A percentile compares a stretch with the other conserved stretches of the same genome.
These are phyloP conservation scores for Durusdinium trenchii DNA, from an alignment of 73 alveolate genomes.

Conservation along the genomic window DNA sequence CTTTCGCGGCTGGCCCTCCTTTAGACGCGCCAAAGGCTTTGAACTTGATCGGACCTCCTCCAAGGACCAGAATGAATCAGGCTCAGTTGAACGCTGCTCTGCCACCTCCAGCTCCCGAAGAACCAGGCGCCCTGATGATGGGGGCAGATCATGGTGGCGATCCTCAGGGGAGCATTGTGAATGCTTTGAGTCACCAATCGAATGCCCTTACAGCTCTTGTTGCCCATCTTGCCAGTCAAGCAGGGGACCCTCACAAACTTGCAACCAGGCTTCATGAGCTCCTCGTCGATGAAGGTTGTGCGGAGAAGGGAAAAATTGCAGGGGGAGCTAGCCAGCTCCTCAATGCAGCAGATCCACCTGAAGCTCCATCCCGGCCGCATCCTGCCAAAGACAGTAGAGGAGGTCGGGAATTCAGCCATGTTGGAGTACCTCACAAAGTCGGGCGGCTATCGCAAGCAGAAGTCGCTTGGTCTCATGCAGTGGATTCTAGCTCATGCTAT, in stretches of 20 bases:
- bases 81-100: too few species aligned
- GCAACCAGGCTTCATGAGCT: not conserved
- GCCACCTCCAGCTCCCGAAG: too few species aligned
- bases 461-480: not conserved
- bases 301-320: not conserved
- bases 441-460: not conserved
- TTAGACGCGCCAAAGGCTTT: too few species aligned
- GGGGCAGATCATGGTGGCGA: too few species aligned
- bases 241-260: not conserved
- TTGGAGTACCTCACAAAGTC: not conserved
- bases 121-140: too few species aligned
- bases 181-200: not conserved
- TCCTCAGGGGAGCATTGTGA: too few species aligned
- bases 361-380: not conserved
- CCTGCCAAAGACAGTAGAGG: not conserved
- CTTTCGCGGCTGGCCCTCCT: too few species aligned
- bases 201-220: not conserved
- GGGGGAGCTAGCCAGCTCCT: not conserved
- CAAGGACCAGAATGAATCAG: too few species aligned
- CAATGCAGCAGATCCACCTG: not conserved
- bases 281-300: not conserved
- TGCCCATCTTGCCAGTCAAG: not conserved
- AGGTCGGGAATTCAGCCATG: not conserved
- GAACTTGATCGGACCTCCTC: too few species aligned
- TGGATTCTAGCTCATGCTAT: constrained; percentile 14